Evolutionary conservation across 495 filamentous ascomycete species (phyloP).

Genomic region (Cenococcum geophilum): DNA sequence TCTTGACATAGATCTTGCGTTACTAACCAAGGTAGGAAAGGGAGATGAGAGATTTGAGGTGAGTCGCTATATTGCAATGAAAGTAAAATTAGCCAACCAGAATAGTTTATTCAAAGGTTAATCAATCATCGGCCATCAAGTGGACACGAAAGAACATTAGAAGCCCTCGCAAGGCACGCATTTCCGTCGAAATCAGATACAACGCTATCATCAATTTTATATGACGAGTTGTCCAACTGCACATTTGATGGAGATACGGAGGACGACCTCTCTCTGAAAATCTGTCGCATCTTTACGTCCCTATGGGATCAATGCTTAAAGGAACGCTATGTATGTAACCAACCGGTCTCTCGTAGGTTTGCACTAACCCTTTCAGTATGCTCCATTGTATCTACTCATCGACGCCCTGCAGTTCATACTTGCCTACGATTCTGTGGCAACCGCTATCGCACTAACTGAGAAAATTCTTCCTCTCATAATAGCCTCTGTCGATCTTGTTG

Average conservation of each 20-base stretch:
- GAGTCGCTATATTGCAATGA: not conserved
- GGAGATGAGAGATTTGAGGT: slow-evolving; percentile 40
- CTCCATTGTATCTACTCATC: slow-evolving; percentile 54
- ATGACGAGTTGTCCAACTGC: slow-evolving; percentile 47
- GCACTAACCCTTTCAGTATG: slow-evolving; percentile 31
- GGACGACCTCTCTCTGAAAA: slow-evolving; percentile 47
- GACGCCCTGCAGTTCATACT: slow-evolving; percentile 52
- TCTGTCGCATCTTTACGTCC: slow-evolving; percentile 48
- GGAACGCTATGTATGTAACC: slow-evolving; percentile 44
- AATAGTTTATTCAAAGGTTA: slow-evolving; percentile 49
- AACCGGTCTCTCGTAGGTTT: not conserved
- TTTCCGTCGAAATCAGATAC: slow-evolving; percentile 49
- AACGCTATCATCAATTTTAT: slow-evolving; percentile 52
- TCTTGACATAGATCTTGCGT: slow-evolving; percentile 31
- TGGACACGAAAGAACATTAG: slow-evolving; percentile 52
- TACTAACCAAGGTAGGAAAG: slow-evolving; percentile 33
- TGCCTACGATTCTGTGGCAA: slow-evolving; percentile 43
- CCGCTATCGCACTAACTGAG: slow-evolving; percentile 46
- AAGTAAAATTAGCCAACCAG: not conserved
- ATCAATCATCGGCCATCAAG: slow-evolving; percentile 50
- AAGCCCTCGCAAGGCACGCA: slow-evolving; percentile 78
- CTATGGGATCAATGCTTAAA: slow-evolving; percentile 59
- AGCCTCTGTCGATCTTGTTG: slow-evolving; percentile 33
- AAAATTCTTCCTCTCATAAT: slow-evolving; percentile 48
- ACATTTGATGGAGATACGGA: slow-evolving; percentile 34